These are phyloP conservation scores for Hericium alpestre DNA, from an alignment of 768 basidiomycete species.

Conservation along the genomic window DNA sequence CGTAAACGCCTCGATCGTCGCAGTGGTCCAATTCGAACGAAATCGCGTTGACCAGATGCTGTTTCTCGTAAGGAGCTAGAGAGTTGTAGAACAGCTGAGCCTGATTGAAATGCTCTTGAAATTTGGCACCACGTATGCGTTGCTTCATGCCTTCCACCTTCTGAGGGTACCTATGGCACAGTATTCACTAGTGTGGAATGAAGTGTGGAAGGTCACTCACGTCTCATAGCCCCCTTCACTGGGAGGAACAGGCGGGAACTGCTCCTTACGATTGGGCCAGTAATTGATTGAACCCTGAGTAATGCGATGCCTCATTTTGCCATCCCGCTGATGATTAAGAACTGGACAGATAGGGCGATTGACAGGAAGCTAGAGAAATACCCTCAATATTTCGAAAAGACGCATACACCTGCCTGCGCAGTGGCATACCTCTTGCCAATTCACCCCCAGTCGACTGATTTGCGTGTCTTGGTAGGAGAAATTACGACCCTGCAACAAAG, in stretches of 20 bases:
- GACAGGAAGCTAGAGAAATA: conserved; percentile 53
- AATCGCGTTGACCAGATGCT: conserved; percentile 60
- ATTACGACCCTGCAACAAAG: conserved; percentile 74
- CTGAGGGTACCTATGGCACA: conserved; percentile 31
- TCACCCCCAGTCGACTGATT: conserved; percentile 66
- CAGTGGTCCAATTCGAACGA: conserved; percentile 81
- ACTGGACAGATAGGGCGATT: conserved; percentile 74
- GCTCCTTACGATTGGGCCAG: conserved; percentile 65
- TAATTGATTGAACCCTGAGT: conserved; percentile 58
- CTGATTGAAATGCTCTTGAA: conserved; percentile 71
- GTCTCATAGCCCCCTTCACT: conserved; percentile 48
- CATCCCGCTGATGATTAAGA: conserved; percentile 59
- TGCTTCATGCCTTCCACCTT: conserved; percentile 44
- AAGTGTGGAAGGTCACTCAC: conserved; percentile 14
- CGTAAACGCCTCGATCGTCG: conserved; percentile 63
- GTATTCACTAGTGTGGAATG: background rate
- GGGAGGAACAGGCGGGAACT: conserved; percentile 36
- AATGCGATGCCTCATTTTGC: conserved; percentile 46
- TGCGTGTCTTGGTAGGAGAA: conserved; percentile 87
- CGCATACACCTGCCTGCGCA: too few species aligned
- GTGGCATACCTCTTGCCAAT: conserved; percentile 55
- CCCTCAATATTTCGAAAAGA: background rate
- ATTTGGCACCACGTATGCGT: conserved; percentile 59
- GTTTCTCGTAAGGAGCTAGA: conserved; percentile 52
- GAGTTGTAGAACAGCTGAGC: conserved; percentile 81